Percentiles rank a stretch among this genome's conserved stretches.
phyloP scores from a whole-genome alignment of 2,329 filamentous ascomycete genomes.

The Hymenoscyphus scutula region DNA sequence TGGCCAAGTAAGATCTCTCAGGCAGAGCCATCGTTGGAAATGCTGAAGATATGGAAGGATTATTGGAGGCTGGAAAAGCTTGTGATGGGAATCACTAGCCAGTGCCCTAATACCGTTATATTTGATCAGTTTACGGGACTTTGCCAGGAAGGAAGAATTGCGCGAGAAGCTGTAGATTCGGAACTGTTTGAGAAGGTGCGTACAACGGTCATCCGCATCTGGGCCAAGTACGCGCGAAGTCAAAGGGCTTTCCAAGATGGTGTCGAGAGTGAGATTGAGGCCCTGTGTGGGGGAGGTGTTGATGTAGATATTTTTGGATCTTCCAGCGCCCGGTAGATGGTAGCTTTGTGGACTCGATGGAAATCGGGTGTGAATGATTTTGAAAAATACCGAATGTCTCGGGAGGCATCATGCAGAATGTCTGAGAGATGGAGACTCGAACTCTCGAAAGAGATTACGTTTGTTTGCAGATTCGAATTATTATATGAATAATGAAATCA shows the following conservation, averaged over 20 bases:
- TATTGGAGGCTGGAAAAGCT: constrained; percentile 24
- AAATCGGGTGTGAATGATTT: too few species aligned
- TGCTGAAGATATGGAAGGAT: constrained; percentile 16
- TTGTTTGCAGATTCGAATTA: too few species aligned
- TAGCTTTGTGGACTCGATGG: not conserved
- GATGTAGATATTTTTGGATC: not conserved
- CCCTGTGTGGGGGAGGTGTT: not conserved
- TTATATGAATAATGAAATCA: too few species aligned
- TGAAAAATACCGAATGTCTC: too few species aligned
- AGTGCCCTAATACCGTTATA: constrained; percentile 4
- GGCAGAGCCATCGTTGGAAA: constrained; percentile 9
- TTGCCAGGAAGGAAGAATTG: constrained; percentile 7
- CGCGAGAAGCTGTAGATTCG: constrained; percentile 8
- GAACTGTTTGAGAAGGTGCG: constrained; percentile 4
- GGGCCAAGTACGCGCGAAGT: constrained; percentile 3
- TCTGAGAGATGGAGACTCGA: too few species aligned
- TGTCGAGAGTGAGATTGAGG: constrained; percentile 2
- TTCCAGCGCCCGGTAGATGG: not conserved
- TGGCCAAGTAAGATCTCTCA: constrained; percentile 17
- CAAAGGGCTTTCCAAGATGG: constrained; percentile 7
- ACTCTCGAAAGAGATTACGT: too few species aligned
- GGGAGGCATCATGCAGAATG: too few species aligned
- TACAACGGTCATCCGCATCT: constrained; percentile 5
- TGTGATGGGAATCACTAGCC: constrained; percentile 16
- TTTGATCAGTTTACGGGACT: constrained; percentile 7